Percentiles rank a stretch among this genome's conserved stretches.
Evolutionary conservation across 2,329 filamentous ascomycete species (phyloP).

Genomic region (Ophiocordyceps sinensis): DNA sequence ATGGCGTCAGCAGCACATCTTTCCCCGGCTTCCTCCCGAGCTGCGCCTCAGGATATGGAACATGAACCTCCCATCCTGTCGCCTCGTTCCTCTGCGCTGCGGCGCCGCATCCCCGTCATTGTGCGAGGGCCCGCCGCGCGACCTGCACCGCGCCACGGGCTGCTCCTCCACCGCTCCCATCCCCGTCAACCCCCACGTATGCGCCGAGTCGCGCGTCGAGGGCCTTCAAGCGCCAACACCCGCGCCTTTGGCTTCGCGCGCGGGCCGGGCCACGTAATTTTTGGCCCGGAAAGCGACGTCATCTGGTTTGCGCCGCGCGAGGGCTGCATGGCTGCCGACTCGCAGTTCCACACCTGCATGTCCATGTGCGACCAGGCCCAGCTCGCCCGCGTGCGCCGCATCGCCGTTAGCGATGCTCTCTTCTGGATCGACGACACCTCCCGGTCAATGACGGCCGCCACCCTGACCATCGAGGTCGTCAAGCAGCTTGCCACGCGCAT

Average conservation of each 20-base stretch:
- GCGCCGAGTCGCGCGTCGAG: conserved; percentile 30
- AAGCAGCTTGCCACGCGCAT: conserved; percentile 22
- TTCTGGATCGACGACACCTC: conserved; percentile 22
- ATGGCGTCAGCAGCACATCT: conserved; percentile 19
- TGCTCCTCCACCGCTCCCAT: conserved; percentile 27
- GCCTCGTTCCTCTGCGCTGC: conserved; percentile 29
- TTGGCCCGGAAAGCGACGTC: conserved; percentile 26
- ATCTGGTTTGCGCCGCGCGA: conserved; percentile 31
- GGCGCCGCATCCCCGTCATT: conserved; percentile 16
- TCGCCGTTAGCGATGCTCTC: conserved; percentile 31
- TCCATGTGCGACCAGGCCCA: conserved; percentile 25
- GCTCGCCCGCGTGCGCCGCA: conserved; percentile 22
- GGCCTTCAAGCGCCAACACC: conserved; percentile 24
- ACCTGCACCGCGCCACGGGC: conserved; percentile 11
- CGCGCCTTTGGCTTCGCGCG: conserved; percentile 27
- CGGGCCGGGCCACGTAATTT: conserved; percentile 24
- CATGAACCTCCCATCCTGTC: conserved; percentile 25
- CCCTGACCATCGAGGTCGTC: conserved; percentile 24
- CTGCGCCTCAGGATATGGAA: conserved; percentile 33
- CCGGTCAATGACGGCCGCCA: conserved; percentile 23
- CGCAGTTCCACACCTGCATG: conserved; percentile 30
- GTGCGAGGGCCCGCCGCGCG: conserved; percentile 1
- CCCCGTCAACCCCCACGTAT: conserved; percentile 30
- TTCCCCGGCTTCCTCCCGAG: conserved; percentile 28
- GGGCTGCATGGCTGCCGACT: conserved; percentile 29